A percentile compares a stretch with the other conserved stretches of the same genome.
phyloP scores from a whole-genome alignment of 129 eudicot genomes.

The Chrysanthemum makinoi region DNA sequence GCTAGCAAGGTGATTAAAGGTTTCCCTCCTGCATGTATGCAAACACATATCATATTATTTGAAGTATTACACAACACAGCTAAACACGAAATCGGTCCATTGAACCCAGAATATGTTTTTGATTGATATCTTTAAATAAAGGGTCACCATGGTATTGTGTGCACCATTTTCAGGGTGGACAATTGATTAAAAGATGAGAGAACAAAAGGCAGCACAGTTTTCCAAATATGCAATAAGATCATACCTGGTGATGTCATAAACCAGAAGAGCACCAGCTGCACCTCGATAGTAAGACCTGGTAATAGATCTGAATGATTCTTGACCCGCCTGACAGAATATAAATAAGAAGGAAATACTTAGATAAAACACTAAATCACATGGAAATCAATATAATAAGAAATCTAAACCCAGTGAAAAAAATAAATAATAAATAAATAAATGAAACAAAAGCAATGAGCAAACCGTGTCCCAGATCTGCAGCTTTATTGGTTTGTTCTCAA shows the following conservation, averaged over 20 bases:
- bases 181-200: too few species aligned
- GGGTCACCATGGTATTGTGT: too few species aligned
- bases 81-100: too few species aligned
- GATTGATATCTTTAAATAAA: too few species aligned
- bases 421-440: neutral
- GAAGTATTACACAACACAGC: too few species aligned
- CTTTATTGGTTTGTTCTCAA: slow-evolving; percentile 80
- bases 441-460: neutral
- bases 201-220: too few species aligned
- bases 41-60: neutral
- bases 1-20: slow-evolving; percentile 89
- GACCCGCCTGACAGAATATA: slow-evolving; percentile 68
- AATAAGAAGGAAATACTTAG: neutral
- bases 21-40: slow-evolving; percentile 64
- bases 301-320: slow-evolving; percentile 93
- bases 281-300: slow-evolving; percentile 95
- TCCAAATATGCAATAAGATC: neutral
- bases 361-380: neutral
- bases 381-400: neutral
- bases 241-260: slow-evolving; percentile 77
- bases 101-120: too few species aligned
- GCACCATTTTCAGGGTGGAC: too few species aligned
- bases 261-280: slow-evolving; percentile 97
- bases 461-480: slow-evolving; percentile 73
- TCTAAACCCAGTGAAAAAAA: neutral